These are phyloP conservation scores for Nothopassalora personata DNA, from an alignment of 2,329 filamentous ascomycete species.

Conservation along the genomic window DNA sequence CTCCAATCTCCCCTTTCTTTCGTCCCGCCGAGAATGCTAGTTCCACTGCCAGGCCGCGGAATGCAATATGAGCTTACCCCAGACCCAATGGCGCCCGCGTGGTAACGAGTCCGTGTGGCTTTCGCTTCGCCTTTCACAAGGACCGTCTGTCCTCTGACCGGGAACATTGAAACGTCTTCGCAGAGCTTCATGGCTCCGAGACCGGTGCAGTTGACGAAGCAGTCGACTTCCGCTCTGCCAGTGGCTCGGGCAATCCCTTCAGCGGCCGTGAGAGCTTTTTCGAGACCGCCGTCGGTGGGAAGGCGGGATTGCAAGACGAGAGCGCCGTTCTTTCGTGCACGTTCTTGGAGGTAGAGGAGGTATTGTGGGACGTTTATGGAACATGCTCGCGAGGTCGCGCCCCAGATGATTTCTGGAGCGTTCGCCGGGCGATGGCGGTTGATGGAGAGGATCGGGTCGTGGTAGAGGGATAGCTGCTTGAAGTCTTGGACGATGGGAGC, in stretches of 20 bases:
- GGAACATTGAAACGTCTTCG: constrained; percentile 34
- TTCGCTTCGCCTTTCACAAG: constrained; percentile 40
- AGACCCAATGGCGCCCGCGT: constrained; percentile 23
- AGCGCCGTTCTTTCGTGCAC: constrained; percentile 26
- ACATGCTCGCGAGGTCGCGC: constrained; percentile 32
- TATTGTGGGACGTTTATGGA: constrained; percentile 37
- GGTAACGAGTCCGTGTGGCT: constrained; percentile 26
- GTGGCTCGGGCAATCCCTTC: constrained; percentile 17
- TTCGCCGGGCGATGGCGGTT: constrained; percentile 20
- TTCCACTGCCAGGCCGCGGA: constrained; percentile 37
- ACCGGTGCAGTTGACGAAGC: constrained; percentile 42
- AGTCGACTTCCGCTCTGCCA: constrained; percentile 16
- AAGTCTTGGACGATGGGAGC: constrained; percentile 34
- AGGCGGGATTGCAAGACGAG: constrained; percentile 28
- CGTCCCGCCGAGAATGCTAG: constrained; percentile 43
- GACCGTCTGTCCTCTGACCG: constrained; percentile 44
- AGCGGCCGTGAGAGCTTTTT: constrained; percentile 26
- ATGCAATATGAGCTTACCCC: constrained; percentile 37
- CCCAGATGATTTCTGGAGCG: constrained; percentile 23
- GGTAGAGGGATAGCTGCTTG: constrained; percentile 15
- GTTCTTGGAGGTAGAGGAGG: constrained; percentile 33
- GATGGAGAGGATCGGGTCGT: constrained; percentile 18
- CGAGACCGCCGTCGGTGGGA: constrained; percentile 27
- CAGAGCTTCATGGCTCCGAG: constrained; percentile 37
- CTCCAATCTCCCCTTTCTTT: constrained; percentile 38